Base-by-base conservation (phyloP, 306 rosid genomes). In the Cucurbita maxima region DNA sequence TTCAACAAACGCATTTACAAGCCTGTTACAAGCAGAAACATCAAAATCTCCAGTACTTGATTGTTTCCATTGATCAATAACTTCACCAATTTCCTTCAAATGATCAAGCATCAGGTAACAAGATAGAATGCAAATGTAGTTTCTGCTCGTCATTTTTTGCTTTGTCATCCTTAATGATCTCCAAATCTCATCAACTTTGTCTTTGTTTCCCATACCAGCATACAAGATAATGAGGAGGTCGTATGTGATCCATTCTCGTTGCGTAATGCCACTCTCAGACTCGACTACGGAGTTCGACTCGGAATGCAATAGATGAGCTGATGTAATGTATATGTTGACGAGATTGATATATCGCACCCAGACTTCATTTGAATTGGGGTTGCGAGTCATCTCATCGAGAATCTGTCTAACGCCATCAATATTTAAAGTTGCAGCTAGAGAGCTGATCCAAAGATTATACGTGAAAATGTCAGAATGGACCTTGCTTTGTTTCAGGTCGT, bases 401-500 rank as follows among this genome's bases (percentile, higher is more conserved):
- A 89, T 81, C 79, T 74, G 80, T 84, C 76, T 77, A 81, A 89
- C 95, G 51, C 82, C 86, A 64, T 84, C 84, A 2, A 89, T 84
- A 56, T 87, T 82, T 50, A 86, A 81, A 62, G 85, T 68, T 71
- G 97, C 89, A 45, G 98, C 98, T 81, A 83, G 81, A 5, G 97
- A 87, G 81, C 98, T 90, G 79, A 90, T 85, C 98, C 97, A 91
- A 41, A 87, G 86, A 82, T 94, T 94, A 80, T 88, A 94, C 34
- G 96, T 94, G 79, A 87, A 90, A 76, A 94, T 85, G 81, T 94
- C 98, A 1, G 92, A 95, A 11, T 81, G 75, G 51, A 90, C 86
- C 79, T 80, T 87, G 50, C 74, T 74, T 48, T 58, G 82, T 83
- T 84, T 90, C 74, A 94, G 81, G 43, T 94, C 96, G 76, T 89